Evolutionary conservation across 495 filamentous ascomycete species (phyloP), one percentile per base, ranked within the genome.

Genomic region (Lasiosphaeria miniovina): DNA sequence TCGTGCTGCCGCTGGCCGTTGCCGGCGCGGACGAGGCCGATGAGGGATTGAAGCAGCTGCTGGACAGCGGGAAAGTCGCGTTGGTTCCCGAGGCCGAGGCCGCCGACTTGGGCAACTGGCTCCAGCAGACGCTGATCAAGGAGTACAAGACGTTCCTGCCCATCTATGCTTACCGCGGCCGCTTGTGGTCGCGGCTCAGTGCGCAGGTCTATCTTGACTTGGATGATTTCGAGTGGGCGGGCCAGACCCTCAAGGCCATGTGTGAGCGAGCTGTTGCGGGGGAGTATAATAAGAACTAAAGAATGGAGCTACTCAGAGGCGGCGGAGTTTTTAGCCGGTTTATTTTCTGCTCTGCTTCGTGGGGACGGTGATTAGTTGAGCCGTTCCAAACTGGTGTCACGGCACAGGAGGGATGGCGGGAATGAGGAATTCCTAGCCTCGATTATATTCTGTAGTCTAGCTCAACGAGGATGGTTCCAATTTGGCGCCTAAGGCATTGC

Each of bases 131-230:
- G 24, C 61, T 90, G 52, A 70, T 81, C 33, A 69, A 78, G 1
- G 82, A 90, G 41, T 85, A 85, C 65, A 76, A 87, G 41, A 91
- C 91, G 0, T 93, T 89, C 70, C 74, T 93, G 34, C 78, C 86
- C 0, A 65, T 90, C 7, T 84, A 82, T 53, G 72, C 73, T 8
- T 87, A 91, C 68, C 75, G 71, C 3, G 81, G 80, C 3, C 72
- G 72, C 34, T 77, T 83, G 66, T 96, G 88, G 90, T 79, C 79
- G 4, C 75, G 93, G 35, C 63, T 96, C 41, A 90, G 87, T 68
- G 90, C 80, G 11, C 90, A 96, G 80, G 77, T 90, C 0, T 98
- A 90, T 72, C 68, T 96, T 41, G 90, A 91, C 40, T 66, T 84
- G 55, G 78, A 77, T 1, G 91, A 96, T 75, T 95, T 95, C 65